These are phyloP conservation scores for Globisporangium sylvaticum DNA, from an alignment of 352 stramenopile species.

Conservation along the genomic window DNA sequence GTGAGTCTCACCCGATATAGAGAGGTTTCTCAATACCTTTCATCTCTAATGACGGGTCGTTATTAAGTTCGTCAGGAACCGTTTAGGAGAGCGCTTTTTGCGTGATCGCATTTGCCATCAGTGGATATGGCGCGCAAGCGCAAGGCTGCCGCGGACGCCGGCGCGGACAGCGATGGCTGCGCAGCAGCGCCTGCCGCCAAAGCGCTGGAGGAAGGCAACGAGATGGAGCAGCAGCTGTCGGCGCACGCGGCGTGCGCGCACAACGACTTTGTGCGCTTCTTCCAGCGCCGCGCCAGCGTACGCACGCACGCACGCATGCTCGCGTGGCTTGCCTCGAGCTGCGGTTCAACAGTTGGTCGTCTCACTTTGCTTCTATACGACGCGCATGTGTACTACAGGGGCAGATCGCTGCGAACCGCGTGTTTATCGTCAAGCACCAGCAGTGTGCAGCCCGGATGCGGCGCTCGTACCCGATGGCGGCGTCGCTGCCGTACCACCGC, in stretches of 20 bases:
- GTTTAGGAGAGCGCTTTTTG: too few relatives aligned
- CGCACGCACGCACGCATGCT: constrained; percentile 7
- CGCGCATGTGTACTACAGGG: constrained; percentile 21
- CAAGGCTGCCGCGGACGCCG: neutral
- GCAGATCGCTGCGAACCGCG: constrained; percentile 56
- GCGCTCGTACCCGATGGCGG: constrained; percentile 23
- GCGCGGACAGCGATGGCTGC: neutral
- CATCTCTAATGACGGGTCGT: too few relatives aligned
- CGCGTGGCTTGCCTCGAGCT: too few relatives aligned
- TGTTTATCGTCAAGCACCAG: constrained; percentile 37
- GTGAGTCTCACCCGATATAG: too few relatives aligned
- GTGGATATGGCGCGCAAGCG: constrained; percentile 5
- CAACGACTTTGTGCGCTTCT: constrained; percentile 65
- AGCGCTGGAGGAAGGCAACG: constrained; percentile 22
- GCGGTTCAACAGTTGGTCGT: too few relatives aligned
- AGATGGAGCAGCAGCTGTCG: constrained; percentile 76
- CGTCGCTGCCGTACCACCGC: constrained; percentile 24
- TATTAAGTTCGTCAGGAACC: too few relatives aligned
- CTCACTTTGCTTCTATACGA: neutral
- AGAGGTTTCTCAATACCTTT: too few relatives aligned
- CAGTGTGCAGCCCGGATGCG: constrained; percentile 20
- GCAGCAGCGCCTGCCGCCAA: neutral
- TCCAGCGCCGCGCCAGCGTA: constrained; percentile 59
- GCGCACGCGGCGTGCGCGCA: constrained; percentile 54
- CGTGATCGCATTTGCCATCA: neutral